phyloP scores from a whole-genome alignment of 2,329 filamentous ascomycete genomes.

The Sporothrix mexicana region DNA sequence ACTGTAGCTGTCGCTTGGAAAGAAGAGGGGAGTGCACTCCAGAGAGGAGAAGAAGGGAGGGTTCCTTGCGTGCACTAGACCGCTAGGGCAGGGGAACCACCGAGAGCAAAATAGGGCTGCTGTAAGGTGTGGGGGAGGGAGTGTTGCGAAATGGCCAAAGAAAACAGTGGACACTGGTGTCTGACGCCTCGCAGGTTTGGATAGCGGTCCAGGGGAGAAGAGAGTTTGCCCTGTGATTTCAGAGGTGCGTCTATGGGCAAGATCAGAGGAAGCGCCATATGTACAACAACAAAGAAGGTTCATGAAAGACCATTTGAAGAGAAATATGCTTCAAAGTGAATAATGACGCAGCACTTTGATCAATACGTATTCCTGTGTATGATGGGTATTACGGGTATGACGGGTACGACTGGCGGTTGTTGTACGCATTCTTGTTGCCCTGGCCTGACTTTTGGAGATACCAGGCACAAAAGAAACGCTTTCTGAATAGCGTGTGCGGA shows the following conservation, averaged over 20 bases:
- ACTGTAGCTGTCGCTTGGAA: background rate
- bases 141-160: background rate
- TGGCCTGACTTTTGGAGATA: background rate
- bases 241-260: background rate
- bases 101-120: slow-evolving; percentile 6
- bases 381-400: background rate
- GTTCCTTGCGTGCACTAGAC: slow-evolving; percentile 16
- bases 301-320: background rate
- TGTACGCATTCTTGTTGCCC: background rate
- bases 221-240: slow-evolving; percentile 9
- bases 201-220: background rate
- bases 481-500: slow-evolving; percentile 23
- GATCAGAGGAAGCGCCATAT: background rate
- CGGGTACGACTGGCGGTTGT: background rate
- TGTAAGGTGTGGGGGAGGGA: slow-evolving; percentile 21
- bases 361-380: slow-evolving; percentile 7
- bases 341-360: background rate
- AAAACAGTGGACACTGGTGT: background rate
- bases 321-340: background rate
- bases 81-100: slow-evolving; percentile 19
- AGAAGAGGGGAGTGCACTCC: background rate
- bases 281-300: background rate
- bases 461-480: background rate
- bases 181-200: slow-evolving; percentile 14
- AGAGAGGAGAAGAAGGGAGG: background rate